Evolutionary conservation across 176 grass and related monocot species (phyloP), one percentile per base, ranked within the genome.

Genomic region (Oryza coarctata): DNA sequence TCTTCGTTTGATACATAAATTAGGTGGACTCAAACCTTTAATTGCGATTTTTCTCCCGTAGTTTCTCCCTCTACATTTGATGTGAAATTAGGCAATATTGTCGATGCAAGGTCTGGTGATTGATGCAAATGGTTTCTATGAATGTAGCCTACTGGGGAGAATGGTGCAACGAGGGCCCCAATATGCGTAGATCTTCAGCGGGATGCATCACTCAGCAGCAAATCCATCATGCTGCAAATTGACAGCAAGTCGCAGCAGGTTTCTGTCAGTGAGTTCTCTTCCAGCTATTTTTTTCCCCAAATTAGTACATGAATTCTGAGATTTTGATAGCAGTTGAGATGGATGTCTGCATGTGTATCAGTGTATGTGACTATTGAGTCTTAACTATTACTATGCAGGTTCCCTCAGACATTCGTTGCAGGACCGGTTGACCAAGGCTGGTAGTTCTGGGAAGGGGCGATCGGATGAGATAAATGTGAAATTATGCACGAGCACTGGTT

Each of bases 191-290:
- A 97, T 27, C 82, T 97, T 41, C 82, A 94, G 66, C 77, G 87
- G 55, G 94, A 94, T 58, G 69, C 60, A n/a, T 97, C 94, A 0
- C 82, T 97, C 63, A 94, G 76, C 78, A 90, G 64, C 73, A 92
- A 93, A 82, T 80, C 85, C 18, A 87, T 94, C 63, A 61, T 97
- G 26, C 76, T 94, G 76, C 91, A 94, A 40, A 82, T 94, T 32
- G 94, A 94, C 69, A 90, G 28, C 87, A 97, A 94, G 89, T 85
- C 87, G 10, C 94, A 97, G 85, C 91, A 92, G 76, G 91, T 97
- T 80, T 88, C 91, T 72, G 91, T 89, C 30, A 97, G 94, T 94
- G 76, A 90, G 89, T 86, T 88, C 28, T 86, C 26, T 80, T 2
- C 6, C 4, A n/a, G 31, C 23, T 20, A 23, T 64, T 23, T 7